Evolutionary conservation across 2,329 filamentous ascomycete species (phyloP).

Genomic region (Penicillium expansum): DNA sequence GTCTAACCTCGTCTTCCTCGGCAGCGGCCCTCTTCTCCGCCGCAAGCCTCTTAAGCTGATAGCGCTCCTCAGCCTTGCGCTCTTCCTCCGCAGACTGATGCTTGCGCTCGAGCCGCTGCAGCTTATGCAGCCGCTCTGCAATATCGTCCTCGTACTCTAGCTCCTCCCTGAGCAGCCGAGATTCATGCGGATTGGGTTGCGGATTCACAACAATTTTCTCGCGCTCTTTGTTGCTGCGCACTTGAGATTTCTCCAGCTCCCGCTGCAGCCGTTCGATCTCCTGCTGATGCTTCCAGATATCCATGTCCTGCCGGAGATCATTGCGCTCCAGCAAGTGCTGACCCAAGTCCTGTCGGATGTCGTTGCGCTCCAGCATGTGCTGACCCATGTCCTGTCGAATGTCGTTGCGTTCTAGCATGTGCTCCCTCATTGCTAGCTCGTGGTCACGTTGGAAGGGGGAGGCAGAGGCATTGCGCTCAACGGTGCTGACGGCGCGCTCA

Average conservation of each 20-base stretch:
- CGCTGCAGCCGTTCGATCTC: conserved; percentile 38
- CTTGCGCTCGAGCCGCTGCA: conserved; percentile 40
- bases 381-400: conserved; percentile 32
- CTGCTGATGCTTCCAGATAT: conserved; percentile 35
- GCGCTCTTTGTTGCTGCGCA: conserved; percentile 3
- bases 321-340: conserved; percentile 36
- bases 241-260: conserved; percentile 29
- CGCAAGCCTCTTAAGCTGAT: conserved; percentile 22
- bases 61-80: conserved; percentile 17
- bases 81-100: conserved; percentile 33
- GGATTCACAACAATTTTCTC: conserved; percentile 6
- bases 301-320: conserved; percentile 35
- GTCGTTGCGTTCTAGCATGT: conserved; percentile 34
- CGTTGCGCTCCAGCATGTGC: conserved; percentile 35
- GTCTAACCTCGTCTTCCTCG: conserved; percentile 34
- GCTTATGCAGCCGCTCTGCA: conserved; percentile 36
- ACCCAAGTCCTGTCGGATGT: conserved; percentile 31
- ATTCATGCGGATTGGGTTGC: conserved; percentile 23
- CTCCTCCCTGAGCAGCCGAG: conserved; percentile 35
- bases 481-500: conserved; percentile 22
- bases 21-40: conserved; percentile 35
- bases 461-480: conserved; percentile 27
- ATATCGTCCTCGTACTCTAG: conserved; percentile 46
- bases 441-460: conserved; percentile 34
- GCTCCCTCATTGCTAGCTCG: conserved; percentile 36